These are phyloP conservation scores for Suillus subaureus DNA, from an alignment of 768 basidiomycete species.

Conservation along the genomic window DNA sequence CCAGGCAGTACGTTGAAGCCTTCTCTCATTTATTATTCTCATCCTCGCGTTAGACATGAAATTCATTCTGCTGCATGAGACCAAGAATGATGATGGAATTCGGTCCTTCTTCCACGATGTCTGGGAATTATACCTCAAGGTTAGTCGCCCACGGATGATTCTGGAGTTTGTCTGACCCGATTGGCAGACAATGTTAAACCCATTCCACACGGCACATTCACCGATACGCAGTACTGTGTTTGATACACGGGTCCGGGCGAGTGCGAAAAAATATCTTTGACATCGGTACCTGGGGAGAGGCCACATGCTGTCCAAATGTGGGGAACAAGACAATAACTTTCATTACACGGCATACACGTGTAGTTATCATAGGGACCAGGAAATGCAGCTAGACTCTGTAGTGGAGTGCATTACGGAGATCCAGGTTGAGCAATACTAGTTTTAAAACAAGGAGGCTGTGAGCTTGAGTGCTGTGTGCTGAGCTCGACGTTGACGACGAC, in stretches of 20 bases:
- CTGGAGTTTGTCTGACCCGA: not conserved
- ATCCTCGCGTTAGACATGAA: conserved; percentile 73
- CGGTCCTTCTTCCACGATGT: conserved; percentile 89
- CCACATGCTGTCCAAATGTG: not conserved
- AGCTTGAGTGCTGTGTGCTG: not conserved
- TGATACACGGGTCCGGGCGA: conserved; percentile 80
- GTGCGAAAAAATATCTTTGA: conserved; percentile 82
- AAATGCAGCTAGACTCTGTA: not conserved
- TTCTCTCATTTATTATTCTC: conserved; percentile 19
- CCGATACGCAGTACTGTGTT: conserved; percentile 79
- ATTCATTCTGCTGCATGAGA: conserved; percentile 91
- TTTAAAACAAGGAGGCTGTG: conserved; percentile 1
- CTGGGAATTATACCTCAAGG: conserved; percentile 98
- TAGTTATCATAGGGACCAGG: not conserved
- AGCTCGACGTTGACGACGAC: not conserved
- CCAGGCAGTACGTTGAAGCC: conserved; percentile 67
- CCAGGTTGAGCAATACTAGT: not conserved
- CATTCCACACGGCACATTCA: conserved; percentile 94
- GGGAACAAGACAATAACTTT: conserved; percentile 5
- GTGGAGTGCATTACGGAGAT: not conserved
- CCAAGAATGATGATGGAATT: conserved; percentile 97
- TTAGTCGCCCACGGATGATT: conserved; percentile 32
- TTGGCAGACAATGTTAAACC: conserved; percentile 81
- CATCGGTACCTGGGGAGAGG: not conserved
- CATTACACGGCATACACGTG: not conserved